These are phyloP conservation scores for Vanrija sp. DNA, from an alignment of 1,284 basidiomycete genomes.

Conservation along the genomic window DNA sequence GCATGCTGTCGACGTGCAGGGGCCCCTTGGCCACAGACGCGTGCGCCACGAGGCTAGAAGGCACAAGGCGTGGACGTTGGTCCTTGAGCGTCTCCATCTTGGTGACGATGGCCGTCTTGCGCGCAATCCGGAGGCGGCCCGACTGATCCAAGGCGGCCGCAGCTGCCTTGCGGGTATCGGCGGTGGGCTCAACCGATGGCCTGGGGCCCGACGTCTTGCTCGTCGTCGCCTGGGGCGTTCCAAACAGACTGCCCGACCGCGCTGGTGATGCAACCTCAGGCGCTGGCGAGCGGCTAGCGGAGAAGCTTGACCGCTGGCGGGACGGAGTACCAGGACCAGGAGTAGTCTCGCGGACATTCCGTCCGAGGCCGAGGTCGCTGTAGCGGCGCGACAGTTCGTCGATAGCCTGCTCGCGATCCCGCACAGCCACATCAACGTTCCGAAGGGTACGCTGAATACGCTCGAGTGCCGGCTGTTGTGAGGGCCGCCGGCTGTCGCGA, in stretches of 20 bases:
- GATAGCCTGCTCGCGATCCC: conserved; percentile 47
- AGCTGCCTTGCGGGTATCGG: conserved; percentile 6
- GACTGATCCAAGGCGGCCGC: not conserved
- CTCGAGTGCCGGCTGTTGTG: conserved; percentile 44
- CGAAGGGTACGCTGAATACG: conserved; percentile 51
- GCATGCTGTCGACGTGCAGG: conserved; percentile 13
- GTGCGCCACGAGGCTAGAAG: conserved; percentile 11
- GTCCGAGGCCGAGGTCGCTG: conserved; percentile 32
- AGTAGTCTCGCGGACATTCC: not conserved
- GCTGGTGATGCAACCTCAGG: no score
- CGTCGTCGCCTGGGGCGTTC: not conserved
- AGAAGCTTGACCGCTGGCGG: not conserved
- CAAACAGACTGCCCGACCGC: no score
- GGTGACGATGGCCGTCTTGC: not conserved
- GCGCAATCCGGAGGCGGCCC: not conserved
- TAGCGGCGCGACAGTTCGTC: conserved; percentile 51
- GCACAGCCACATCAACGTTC: conserved; percentile 51
- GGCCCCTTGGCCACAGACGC: conserved; percentile 16
- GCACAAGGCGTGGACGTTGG: not conserved
- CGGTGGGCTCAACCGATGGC: conserved; percentile 11
- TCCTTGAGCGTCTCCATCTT: not conserved
- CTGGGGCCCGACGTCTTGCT: not conserved
- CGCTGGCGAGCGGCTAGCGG: no score
- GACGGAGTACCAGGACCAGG: not conserved
- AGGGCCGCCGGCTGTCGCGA: conserved; percentile 3